These are phyloP conservation scores for Kodamaea arcana DNA, from an alignment of 1,139 yeast genomes.

Conservation along the genomic window DNA sequence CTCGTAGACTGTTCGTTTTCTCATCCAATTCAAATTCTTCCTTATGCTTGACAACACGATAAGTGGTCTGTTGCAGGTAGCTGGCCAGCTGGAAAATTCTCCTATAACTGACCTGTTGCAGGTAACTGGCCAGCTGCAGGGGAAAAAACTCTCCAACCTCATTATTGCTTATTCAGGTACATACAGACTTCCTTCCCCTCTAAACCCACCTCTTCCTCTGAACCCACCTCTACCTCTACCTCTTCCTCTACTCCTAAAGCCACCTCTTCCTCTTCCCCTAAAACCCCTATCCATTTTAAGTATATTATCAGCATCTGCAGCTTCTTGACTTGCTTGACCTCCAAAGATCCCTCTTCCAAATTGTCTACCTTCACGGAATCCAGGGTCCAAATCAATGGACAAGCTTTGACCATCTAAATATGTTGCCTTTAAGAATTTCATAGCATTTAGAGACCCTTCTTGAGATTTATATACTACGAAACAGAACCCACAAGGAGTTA, in stretches of 20 bases:
- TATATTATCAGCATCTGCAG: conserved; percentile 18
- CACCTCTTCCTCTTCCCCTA: conserved; percentile 21
- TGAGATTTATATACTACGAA: conserved; percentile 72
- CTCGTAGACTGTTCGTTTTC: too few relatives aligned
- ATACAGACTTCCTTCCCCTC: conserved; percentile 22
- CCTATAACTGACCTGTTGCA: too few relatives aligned
- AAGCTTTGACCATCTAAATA: conserved; percentile 75
- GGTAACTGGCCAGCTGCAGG: too few relatives aligned
- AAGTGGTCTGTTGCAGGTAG: too few relatives aligned
- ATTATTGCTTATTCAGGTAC: conserved; percentile 3
- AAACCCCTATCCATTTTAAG: conserved; percentile 18
- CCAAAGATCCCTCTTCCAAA: conserved; percentile 90
- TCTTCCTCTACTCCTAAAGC: conserved; percentile 20
- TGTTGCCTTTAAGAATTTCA: conserved; percentile 76
- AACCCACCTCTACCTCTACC: conserved; percentile 26
- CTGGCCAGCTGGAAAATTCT: too few relatives aligned
- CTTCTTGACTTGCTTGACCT: conserved; percentile 62
- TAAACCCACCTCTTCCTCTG: conserved; percentile 26
- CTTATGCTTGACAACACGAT: too few relatives aligned
- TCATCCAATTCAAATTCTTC: too few relatives aligned
- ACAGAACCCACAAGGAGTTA: conserved; percentile 95
- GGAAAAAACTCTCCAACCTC: too few relatives aligned
- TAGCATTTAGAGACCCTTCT: conserved; percentile 71
- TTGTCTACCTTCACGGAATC: conserved; percentile 90
- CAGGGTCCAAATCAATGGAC: conserved; percentile 89